A percentile compares a stretch with the other conserved stretches of the same genome.
These are phyloP conservation scores for Nemania diffusa DNA, from an alignment of 2,329 filamentous ascomycete genomes.

Conservation along the genomic window DNA sequence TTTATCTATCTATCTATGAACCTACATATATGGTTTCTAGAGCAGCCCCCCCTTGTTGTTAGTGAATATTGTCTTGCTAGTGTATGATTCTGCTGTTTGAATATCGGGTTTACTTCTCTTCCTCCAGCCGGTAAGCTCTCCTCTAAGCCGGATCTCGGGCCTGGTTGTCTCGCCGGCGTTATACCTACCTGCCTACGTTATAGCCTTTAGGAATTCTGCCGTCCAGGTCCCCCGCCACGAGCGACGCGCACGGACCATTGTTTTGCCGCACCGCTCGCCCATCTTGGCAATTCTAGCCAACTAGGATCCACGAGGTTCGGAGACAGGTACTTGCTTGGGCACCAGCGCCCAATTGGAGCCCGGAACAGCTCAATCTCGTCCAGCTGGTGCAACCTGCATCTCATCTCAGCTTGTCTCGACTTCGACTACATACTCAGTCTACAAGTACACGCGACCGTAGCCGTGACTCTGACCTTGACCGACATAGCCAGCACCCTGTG, in stretches of 20 bases:
- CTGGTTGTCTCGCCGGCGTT: neutral
- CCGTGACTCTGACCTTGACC: conserved; percentile 17
- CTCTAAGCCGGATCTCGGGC: neutral
- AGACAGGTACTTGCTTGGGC: conserved; percentile 29
- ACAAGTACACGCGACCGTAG: conserved; percentile 23
- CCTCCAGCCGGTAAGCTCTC: neutral
- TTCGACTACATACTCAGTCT: conserved; percentile 23
- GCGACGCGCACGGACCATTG: conserved; percentile 26
- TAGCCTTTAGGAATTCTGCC: conserved; percentile 1
- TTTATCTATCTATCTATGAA: conserved; percentile 6
- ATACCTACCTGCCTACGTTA: neutral
- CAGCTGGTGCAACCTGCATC: conserved; percentile 37
- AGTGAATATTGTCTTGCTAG: conserved; percentile 20
- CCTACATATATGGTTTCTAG: neutral
- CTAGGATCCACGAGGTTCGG: conserved; percentile 27
- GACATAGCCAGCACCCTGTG: conserved; percentile 12
- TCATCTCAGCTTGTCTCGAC: conserved; percentile 37
- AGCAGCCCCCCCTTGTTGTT: neutral
- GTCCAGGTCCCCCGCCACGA: conserved; percentile 12
- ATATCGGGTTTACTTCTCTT: neutral
- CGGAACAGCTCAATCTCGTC: conserved; percentile 29
- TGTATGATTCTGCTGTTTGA: neutral
- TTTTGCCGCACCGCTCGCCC: conserved; percentile 31
- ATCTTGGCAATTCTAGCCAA: conserved; percentile 10
- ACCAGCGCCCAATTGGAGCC: conserved; percentile 40